These are phyloP conservation scores for Plantago ovata DNA, from an alignment of 257 asterid genomes.

Conservation along the genomic window DNA sequence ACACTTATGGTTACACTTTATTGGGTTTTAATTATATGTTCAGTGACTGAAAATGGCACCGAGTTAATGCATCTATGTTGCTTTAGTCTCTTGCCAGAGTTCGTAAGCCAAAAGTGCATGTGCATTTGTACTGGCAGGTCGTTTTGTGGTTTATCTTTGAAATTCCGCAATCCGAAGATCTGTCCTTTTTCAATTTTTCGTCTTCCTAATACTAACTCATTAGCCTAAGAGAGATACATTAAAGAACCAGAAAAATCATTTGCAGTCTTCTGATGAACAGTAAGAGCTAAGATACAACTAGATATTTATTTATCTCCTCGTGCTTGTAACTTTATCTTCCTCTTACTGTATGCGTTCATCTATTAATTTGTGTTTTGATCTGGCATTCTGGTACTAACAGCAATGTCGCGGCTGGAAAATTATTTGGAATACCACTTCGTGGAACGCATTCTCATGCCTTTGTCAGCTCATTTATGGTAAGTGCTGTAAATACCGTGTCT, in stretches of 20 bases:
- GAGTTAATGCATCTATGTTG: too few species aligned
- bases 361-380: too few species aligned
- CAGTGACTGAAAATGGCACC: too few species aligned
- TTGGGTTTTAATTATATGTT: too few species aligned
- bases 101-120: neutral
- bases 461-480: conserved; percentile 94
- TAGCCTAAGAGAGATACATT: neutral
- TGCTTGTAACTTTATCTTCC: conserved; percentile 10
- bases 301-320: neutral
- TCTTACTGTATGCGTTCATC: too few species aligned
- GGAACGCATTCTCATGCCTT: conserved; percentile 99
- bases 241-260: neutral
- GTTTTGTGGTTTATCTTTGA: conserved; percentile 16
- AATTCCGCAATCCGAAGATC: neutral
- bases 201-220: conserved; percentile 5
- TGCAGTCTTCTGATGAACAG: conserved; percentile 8
- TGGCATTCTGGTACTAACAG: conserved; percentile 52
- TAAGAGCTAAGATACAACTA: conserved; percentile 6
- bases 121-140: too few species aligned
- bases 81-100: neutral
- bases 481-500: conserved; percentile 25
- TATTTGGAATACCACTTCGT: conserved; percentile 97
- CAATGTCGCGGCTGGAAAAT: conserved; percentile 97
- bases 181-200: neutral
- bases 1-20: neutral